A percentile compares a stretch with the other conserved stretches of the same genome.
Conservation (phyloP, 2,329 filamentous ascomycete species). For the Fusarium aywerte region DNA sequence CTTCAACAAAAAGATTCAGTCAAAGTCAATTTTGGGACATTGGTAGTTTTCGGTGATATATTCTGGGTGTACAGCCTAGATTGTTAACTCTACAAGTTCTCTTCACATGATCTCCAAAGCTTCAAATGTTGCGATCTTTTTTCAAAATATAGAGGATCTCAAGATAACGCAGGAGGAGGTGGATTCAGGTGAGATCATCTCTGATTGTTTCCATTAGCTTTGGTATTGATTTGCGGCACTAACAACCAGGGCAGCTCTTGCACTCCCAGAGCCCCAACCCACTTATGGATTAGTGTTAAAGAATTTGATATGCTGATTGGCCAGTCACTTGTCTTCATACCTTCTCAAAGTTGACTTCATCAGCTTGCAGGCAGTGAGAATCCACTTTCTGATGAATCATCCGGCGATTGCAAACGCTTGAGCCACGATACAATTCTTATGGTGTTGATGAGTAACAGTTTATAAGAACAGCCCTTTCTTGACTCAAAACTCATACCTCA, state of each 20-base stretch:
- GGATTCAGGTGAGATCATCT: conserved; percentile 4
- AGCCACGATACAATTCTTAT: conserved; percentile 14
- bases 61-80: too few relatives aligned
- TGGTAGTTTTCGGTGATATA: background rate
- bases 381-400: conserved; percentile 55
- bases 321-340: conserved; percentile 8
- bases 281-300: background rate
- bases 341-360: conserved; percentile 19
- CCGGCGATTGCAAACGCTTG: conserved; percentile 48
- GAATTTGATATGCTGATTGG: conserved; percentile 18
- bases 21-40: background rate
- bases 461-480: conserved; percentile 8
- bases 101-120: too few relatives aligned
- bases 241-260: conserved; percentile 6
- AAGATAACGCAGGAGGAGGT: background rate
- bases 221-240: background rate
- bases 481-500: background rate
- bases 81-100: too few relatives aligned
- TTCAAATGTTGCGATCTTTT: too few relatives aligned
- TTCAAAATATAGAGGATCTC: background rate
- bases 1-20: background rate
- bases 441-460: conserved; percentile 1
- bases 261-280: background rate
- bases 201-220: background rate
- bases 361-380: conserved; percentile 35